Evolutionary conservation across 140 eudicot genomes (phyloP), one percentile per base, ranked within the genome.

Genomic region (Oenanthe javanica): DNA sequence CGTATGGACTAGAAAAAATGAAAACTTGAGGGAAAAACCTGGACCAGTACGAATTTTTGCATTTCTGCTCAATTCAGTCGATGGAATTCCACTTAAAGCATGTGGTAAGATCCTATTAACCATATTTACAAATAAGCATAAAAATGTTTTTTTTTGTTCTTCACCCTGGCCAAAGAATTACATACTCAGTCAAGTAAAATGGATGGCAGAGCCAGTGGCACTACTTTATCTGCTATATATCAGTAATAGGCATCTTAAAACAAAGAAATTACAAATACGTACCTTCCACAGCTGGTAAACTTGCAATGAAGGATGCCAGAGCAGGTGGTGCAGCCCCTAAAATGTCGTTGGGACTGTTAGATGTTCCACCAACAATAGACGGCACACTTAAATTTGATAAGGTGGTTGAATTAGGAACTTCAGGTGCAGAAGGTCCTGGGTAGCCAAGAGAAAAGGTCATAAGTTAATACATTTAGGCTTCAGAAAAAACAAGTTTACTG

Each of bases 211-310:
- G 18, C 15, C 10, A 9, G 51, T 5, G 43, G 49, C 21, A 64
- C 45, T 8, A 27, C 21, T 67, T 15, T 76, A 46, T 49, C 13
- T 27, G 13, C 38, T 69, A 27, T 2, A 57, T 15, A 31, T 77
- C 5, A 25, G 75, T 74, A 42, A 63, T 75, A 67, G 9, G 9
- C 40, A 49, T 61, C 75, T 48, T 12, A 18, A 52, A 43, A 75
- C 15, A 27, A 19, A 18, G 27, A 83, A 69, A 46, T 52, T 42
- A 51, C 14, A 59, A 52, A 4, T 5, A 49, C 16, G 27, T 81
- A 94, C 98, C 98, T 43, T 92, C 98, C 49, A 89, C 91, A 64
- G 88, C 83, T 13, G 98, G 98, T 82, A 94, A 85, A 86, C 83
- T 94, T 80, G 97, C 87, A 63, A 89, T 84, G 72, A 94, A 94